A percentile compares a stretch with the other conserved stretches of the same genome.
phyloP scores from a whole-genome alignment of 2,329 filamentous ascomycete species.

The Aspergillus sojae region DNA sequence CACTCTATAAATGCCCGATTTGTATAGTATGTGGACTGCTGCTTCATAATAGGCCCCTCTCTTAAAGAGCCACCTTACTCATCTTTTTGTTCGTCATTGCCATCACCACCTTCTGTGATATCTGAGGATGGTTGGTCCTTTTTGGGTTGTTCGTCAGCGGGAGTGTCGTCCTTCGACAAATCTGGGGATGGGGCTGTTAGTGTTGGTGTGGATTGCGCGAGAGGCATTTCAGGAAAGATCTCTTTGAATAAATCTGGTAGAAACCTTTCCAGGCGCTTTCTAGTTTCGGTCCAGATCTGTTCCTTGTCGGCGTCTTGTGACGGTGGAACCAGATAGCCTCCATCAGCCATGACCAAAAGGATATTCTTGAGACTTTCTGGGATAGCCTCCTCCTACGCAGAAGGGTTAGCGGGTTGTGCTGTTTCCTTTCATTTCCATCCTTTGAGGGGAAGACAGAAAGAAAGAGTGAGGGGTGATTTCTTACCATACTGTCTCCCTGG shows the following conservation, averaged over 20 bases:
- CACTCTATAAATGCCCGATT: background rate
- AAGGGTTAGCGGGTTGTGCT: constrained; percentile 1
- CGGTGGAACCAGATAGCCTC: constrained; percentile 78
- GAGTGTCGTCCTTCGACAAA: constrained; percentile 9
- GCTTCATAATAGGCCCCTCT: background rate
- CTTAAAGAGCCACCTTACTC: background rate
- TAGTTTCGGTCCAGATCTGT: constrained; percentile 64
- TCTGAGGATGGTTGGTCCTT: background rate
- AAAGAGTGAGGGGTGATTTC: constrained; percentile 37
- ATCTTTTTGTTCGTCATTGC: background rate
- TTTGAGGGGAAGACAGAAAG: background rate
- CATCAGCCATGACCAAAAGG: constrained; percentile 89
- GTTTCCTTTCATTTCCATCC: background rate
- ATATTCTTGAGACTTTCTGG: constrained; percentile 96
- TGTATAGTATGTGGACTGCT: background rate
- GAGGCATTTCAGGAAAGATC: constrained; percentile 53
- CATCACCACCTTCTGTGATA: background rate
- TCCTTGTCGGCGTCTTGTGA: constrained; percentile 52
- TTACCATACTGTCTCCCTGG: constrained; percentile 82
- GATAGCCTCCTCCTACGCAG: constrained; percentile 80
- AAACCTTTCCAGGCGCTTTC: constrained; percentile 62
- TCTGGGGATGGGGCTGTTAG: constrained; percentile 24
- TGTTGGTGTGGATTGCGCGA: constrained; percentile 22
- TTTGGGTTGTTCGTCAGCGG: constrained; percentile 18
- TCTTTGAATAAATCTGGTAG: constrained; percentile 62